A percentile compares a stretch with the other conserved stretches of the same genome.
Evolutionary conservation across 192 early-diverging fungal species (phyloP).

Genomic region (Mortierella alpina): DNA sequence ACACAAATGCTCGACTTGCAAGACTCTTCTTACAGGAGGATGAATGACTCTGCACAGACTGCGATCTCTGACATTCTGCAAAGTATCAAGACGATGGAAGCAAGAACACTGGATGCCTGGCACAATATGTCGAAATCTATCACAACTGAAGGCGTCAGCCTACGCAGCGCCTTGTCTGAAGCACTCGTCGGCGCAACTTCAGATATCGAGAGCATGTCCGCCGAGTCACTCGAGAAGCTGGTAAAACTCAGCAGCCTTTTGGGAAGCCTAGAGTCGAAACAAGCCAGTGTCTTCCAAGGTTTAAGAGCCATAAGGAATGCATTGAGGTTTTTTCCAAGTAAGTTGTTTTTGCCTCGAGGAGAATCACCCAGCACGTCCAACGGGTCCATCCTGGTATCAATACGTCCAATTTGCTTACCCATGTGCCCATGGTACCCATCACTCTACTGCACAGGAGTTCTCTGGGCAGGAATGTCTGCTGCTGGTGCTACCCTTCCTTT

Average conservation of each 20-base stretch:
- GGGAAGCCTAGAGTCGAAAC: not conserved
- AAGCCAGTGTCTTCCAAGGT: too few relatives aligned
- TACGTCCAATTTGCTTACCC: too few relatives aligned
- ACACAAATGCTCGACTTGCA: slow-evolving; percentile 3
- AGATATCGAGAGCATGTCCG: slow-evolving; percentile 3
- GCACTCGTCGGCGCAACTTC: not conserved
- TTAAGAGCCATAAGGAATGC: too few relatives aligned
- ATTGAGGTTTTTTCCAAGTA: too few relatives aligned
- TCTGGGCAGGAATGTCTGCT: too few relatives aligned
- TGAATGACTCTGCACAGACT: not conserved
- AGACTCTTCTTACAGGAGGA: not conserved
- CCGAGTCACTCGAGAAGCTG: too few relatives aligned
- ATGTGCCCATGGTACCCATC: too few relatives aligned
- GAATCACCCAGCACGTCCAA: too few relatives aligned
- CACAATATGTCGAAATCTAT: not conserved
- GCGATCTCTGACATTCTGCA: not conserved
- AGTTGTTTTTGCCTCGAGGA: too few relatives aligned
- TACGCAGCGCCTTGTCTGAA: not conserved
- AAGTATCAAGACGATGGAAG: not conserved
- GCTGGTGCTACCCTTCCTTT: too few relatives aligned
- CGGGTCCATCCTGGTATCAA: too few relatives aligned
- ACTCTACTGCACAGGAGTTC: too few relatives aligned
- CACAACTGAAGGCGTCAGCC: not conserved
- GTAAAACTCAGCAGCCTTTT: not conserved
- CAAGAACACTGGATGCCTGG: not conserved